These are phyloP conservation scores for Akanthomyces lecanii DNA, from an alignment of 2,329 filamentous ascomycete genomes.

Conservation along the genomic window DNA sequence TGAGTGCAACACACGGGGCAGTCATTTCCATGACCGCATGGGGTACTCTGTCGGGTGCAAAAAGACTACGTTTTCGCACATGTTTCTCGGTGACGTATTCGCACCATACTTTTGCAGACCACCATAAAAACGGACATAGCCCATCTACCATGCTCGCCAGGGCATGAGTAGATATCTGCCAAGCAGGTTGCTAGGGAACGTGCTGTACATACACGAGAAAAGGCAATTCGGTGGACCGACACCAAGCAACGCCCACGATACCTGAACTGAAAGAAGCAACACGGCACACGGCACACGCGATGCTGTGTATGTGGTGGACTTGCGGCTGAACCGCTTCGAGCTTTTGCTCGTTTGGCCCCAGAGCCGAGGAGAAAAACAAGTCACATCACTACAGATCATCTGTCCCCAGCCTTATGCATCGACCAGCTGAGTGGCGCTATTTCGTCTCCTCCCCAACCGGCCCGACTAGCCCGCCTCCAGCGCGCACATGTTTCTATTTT, in stretches of 20 bases:
- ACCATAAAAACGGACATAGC: no score
- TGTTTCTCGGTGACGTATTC: no score
- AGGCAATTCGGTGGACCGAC: neutral
- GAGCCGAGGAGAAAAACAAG: neutral
- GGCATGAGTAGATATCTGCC: neutral
- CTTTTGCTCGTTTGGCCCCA: neutral
- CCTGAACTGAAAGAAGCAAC: neutral
- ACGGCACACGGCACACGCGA: neutral
- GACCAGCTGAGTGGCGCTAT: constrained; percentile 6
- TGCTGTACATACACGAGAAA: constrained; percentile 10
- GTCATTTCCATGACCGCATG: no score
- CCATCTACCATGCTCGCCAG: no score
- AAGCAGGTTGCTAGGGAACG: neutral
- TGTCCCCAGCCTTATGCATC: constrained; percentile 3
- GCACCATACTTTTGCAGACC: no score
- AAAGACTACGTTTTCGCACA: no score
- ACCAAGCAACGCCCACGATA: neutral
- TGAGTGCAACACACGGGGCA: no score
- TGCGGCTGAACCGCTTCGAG: neutral
- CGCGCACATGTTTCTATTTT: constrained; percentile 1
- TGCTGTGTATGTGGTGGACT: neutral
- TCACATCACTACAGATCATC: neutral
- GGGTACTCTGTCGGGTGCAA: no score
- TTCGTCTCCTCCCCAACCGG: neutral
- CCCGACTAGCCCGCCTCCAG: neutral